Evolutionary conservation across 2,329 filamentous ascomycete species (phyloP).

Genomic region (Trichoderma arundinaceum): DNA sequence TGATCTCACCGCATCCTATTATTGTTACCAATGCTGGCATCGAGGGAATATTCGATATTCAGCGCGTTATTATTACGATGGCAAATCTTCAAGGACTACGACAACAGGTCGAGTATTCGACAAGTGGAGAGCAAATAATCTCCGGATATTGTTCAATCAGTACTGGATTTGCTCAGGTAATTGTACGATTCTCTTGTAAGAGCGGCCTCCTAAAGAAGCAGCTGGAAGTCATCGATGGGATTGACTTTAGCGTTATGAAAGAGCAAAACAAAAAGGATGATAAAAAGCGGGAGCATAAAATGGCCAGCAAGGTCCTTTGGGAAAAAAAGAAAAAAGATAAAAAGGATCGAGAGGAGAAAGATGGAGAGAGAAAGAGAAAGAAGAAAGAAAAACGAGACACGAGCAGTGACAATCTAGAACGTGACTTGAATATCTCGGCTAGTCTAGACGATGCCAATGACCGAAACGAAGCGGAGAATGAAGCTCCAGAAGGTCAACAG

Average conservation of each 20-base stretch:
- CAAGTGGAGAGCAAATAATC: slow-evolving; percentile 25
- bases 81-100: slow-evolving; percentile 20
- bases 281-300: slow-evolving; percentile 13
- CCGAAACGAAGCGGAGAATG: not conserved
- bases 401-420: not conserved
- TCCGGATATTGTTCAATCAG: slow-evolving; percentile 32
- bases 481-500: not conserved
- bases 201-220: slow-evolving; percentile 19
- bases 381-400: slow-evolving; percentile 7
- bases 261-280: slow-evolving; percentile 12
- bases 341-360: not conserved
- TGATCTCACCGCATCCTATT: slow-evolving; percentile 30
- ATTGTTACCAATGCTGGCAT: slow-evolving; percentile 32
- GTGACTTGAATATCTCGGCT: not conserved
- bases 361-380: slow-evolving; percentile 11
- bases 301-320: not conserved
- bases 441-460: not conserved
- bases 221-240: slow-evolving; percentile 23
- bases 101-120: slow-evolving; percentile 23
- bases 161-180: slow-evolving; percentile 23
- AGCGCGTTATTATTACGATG: slow-evolving; percentile 31
- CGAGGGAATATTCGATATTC: slow-evolving; percentile 32
- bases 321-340: slow-evolving; percentile 18
- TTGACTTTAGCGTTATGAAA: slow-evolving; percentile 20
- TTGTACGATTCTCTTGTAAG: slow-evolving; percentile 26